Evolutionary conservation across 495 filamentous ascomycete genomes (phyloP), one percentile per base, ranked within the genome.

Genomic region (Extremus antarcticus): DNA sequence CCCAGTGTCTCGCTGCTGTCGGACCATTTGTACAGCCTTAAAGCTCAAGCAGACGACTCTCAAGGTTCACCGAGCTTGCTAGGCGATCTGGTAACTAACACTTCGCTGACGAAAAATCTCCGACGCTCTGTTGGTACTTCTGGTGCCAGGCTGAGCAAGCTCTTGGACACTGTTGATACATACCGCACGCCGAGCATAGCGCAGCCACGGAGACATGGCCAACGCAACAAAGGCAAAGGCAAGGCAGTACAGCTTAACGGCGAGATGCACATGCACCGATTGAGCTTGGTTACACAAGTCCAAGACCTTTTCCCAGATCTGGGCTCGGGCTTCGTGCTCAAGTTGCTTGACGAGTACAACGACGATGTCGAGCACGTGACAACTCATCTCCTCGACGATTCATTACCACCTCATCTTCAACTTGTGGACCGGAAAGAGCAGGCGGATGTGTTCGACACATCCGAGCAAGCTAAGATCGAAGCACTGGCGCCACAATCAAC

Each of bases 231-330:
- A 13, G 70, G 77, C 57, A 96, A 95, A 66, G 88, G 88, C 24
- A 66, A 72, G 50, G 74, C 72, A 48, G 65, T 64, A 8, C 66
- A 71, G 40, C 75, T 76, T 39, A 65, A 75, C 71, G 51, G 71
- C 68, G 35, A 84, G 17, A 71, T 91, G 13, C 87, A 89, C 64
- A 70, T 88, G 43, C 88, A 95, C 70, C 82, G 78, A 24, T 83
- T 91, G 80, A 88, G 81, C 62, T 78, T 90, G 24, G 79, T 96
- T 47, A 84, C 82, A 7, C 87, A 91, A 69, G 75, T 98, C 38
- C 89, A 95, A 64, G 92, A 98, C 62, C 74, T 98, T 22, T 96
- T 98, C 68, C 89, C 92, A 0, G 80, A 91, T 54, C 76, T 98
- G 8, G 92, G 90, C 2, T 81, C 86, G 7, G 86, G 79, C 3